Percentiles rank a stretch among this genome's conserved stretches.
Conservation (phyloP, 2,329 filamentous ascomycete genomes). For the Trichoderma aggressivum region DNA sequence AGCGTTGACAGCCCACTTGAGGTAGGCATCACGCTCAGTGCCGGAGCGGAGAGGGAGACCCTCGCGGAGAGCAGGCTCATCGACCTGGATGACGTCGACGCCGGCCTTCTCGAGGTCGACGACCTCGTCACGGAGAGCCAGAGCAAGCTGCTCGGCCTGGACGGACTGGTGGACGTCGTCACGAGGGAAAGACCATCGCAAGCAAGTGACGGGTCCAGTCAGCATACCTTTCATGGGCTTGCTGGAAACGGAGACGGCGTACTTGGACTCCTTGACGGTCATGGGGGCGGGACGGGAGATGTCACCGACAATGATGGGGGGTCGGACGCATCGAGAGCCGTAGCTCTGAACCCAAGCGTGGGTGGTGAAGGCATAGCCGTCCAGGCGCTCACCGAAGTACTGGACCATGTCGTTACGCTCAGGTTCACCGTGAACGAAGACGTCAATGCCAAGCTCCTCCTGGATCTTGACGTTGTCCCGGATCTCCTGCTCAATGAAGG, state of each 20-base stretch:
- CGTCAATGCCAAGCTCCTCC: conserved; percentile 95
- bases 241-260: conserved; percentile 90
- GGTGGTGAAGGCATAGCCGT: conserved; percentile 98
- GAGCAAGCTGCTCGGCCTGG: conserved; percentile 96
- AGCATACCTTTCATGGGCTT: conserved; percentile 99
- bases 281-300: conserved; percentile 95
- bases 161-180: conserved; percentile 99
- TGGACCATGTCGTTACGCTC: conserved; percentile 99
- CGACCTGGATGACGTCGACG: conserved; percentile 97
- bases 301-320: conserved; percentile 97
- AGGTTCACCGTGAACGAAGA: conserved; percentile 97
- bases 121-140: conserved; percentile 97
- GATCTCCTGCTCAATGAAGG: conserved; percentile 99
- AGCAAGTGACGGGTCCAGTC: conserved; percentile 96
- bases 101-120: conserved; percentile 96
- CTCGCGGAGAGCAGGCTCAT: conserved; percentile 98
- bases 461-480: conserved; percentile 92
- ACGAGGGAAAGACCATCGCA: conserved; percentile 99
- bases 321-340: conserved; percentile 96
- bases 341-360: conserved; percentile 99
- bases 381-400: conserved; percentile 97
- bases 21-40: conserved; percentile 93
- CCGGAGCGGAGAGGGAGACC: conserved; percentile 95
- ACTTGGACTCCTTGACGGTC: conserved; percentile 99
- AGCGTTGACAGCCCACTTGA: conserved; percentile 94